A percentile compares a stretch with the other conserved stretches of the same genome.
phyloP scores from a whole-genome alignment of 441 rosid genomes.

The Rhodomyrtus psidioides region DNA sequence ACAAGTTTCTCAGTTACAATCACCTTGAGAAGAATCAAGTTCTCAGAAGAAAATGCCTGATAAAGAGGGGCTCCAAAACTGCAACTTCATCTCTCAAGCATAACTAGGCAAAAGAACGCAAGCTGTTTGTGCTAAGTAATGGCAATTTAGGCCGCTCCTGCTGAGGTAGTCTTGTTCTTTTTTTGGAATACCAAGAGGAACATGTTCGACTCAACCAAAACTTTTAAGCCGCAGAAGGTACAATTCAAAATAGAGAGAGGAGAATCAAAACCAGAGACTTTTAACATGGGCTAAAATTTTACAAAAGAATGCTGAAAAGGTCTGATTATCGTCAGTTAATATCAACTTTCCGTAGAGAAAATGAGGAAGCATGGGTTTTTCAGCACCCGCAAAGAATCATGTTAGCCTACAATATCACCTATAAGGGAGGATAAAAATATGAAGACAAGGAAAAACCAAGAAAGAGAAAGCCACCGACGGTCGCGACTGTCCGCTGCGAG shows the following conservation, averaged over 20 bases:
- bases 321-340: background rate
- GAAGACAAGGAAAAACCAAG: constrained; percentile 87
- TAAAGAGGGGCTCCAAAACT: background rate
- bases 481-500: constrained; percentile 91
- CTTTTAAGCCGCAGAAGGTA: background rate
- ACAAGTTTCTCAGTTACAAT: background rate
- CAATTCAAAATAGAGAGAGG: background rate
- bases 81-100: background rate
- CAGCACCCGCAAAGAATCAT: constrained; percentile 13
- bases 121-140: background rate
- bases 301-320: background rate
- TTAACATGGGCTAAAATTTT: background rate
- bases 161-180: background rate
- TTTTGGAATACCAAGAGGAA: background rate
- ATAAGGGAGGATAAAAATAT: constrained; percentile 91
- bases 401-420: constrained; percentile 23
- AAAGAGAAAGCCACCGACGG: constrained; percentile 89
- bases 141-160: background rate
- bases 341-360: constrained; percentile 4
- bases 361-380: background rate
- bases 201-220: background rate
- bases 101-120: background rate
- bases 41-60: background rate
- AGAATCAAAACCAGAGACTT: background rate
- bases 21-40: background rate